A percentile compares a stretch with the other conserved stretches of the same genome.
These are phyloP conservation scores for Tephrocybe sp. DNA, from an alignment of 768 basidiomycete species.

Conservation along the genomic window DNA sequence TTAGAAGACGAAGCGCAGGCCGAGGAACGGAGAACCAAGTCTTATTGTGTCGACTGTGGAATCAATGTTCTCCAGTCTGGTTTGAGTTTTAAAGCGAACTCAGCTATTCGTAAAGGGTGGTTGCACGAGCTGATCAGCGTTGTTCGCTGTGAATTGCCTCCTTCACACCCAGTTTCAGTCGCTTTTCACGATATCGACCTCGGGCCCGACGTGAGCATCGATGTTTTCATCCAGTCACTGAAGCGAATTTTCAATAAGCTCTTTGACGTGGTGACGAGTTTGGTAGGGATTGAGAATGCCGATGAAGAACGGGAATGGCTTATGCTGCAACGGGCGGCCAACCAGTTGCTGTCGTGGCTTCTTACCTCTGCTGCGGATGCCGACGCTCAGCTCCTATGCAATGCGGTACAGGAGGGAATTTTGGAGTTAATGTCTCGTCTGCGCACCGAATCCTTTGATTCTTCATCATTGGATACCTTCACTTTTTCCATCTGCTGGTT, in stretches of 20 bases:
- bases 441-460: slow-evolving; percentile 29
- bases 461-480: slow-evolving; percentile 32
- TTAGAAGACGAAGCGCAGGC: neutral
- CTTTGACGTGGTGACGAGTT: slow-evolving; percentile 32
- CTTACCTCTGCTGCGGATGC: slow-evolving; percentile 31
- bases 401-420: slow-evolving; percentile 33
- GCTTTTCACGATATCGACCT: slow-evolving; percentile 40
- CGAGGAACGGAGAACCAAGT: neutral
- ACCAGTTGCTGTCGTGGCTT: slow-evolving; percentile 46
- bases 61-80: slow-evolving; percentile 50
- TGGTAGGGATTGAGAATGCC: slow-evolving; percentile 31
- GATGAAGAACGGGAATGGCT: slow-evolving; percentile 36
- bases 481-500: slow-evolving; percentile 60
- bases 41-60: slow-evolving; percentile 46
- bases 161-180: slow-evolving; percentile 27
- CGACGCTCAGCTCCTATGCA: slow-evolving; percentile 26
- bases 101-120: slow-evolving; percentile 59
- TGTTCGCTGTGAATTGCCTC: slow-evolving; percentile 20
- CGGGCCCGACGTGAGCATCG: slow-evolving; percentile 36
- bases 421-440: slow-evolving; percentile 35
- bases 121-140: slow-evolving; percentile 55
- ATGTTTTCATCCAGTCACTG: slow-evolving; percentile 42
- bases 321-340: slow-evolving; percentile 33
- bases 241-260: slow-evolving; percentile 46
- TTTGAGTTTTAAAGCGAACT: slow-evolving; percentile 44